Base-by-base conservation (phyloP, 371 early-diverging fungal species). In the Coemansia sp. region DNA sequence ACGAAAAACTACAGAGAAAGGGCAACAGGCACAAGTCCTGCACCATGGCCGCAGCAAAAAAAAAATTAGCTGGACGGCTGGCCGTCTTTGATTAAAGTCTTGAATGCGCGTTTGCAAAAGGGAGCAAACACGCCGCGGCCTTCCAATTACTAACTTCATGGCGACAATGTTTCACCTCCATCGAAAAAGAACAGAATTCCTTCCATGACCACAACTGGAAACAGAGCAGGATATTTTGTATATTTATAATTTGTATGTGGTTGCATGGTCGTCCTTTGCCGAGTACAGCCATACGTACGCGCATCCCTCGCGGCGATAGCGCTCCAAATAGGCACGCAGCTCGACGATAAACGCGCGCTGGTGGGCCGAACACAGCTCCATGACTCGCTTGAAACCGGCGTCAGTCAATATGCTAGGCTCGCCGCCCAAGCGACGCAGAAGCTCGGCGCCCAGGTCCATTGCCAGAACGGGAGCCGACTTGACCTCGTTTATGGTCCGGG, bases 201-300 rank as follows among this genome's bases (percentile, higher is more conserved):
- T 30, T 30, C 30, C 30, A 30, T 30, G 30, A 30, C 30, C 30
- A 30, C 30, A 30, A 30, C 30, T 30, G 30, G 30, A 30, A 30
- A 30, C 30, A 30, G 30, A 30, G 30, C 30, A 30, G 30, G 30
- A 30, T 30, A 30, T 30, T 30, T 30, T 30, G 30, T 30, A 30
- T 30, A 30, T 16, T 50, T 57, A 74, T 20, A 76, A 55, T 39
- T 76, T 70, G 57, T 86, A 88, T 5, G 85, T 69, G n/a, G 81
- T 53, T 10, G 83, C 81, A 61, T 64, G 84, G 45, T 90, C 88
- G 69, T 87, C 88, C 53, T 84, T 83, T 60, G 85, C 83, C 0
- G 89, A 85, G 70, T 89, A 89, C 11, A 90, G 77, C 90, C 90
- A 90, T 6, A 89, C 83, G 61, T 83, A 84, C 56, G 43, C 14